A percentile compares a stretch with the other conserved stretches of the same genome.
phyloP scores from a whole-genome alignment of 306 rosid genomes.

The Cicer judaicum region DNA sequence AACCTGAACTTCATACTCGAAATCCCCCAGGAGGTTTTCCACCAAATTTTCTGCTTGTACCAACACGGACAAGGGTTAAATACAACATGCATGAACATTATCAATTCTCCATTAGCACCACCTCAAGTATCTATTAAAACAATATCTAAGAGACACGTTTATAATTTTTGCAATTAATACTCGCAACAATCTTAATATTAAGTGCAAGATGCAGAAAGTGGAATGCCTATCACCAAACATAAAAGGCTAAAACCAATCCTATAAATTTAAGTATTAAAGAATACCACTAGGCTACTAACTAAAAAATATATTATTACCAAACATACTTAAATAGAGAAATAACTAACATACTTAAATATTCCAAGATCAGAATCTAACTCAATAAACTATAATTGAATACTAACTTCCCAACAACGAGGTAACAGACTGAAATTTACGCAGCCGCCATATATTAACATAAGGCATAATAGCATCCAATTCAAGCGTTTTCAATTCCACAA shows the following conservation, averaged over 20 bases:
- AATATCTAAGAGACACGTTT: conserved; percentile 11
- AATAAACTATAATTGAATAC: neutral
- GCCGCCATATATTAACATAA: neutral
- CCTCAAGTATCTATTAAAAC: conserved; percentile 23
- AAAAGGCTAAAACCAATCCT: conserved; percentile 34
- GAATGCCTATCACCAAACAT: conserved; percentile 35
- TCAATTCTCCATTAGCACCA: conserved; percentile 37
- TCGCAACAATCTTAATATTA: conserved; percentile 30
- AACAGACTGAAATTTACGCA: neutral
- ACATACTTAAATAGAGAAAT: neutral
- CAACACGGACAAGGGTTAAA: conserved; percentile 35
- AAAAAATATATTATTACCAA: neutral
- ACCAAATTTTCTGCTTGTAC: conserved; percentile 64
- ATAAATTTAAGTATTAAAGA: conserved; percentile 29
- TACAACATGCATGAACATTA: conserved; percentile 22
- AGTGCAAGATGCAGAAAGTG: conserved; percentile 13
- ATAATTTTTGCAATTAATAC: conserved; percentile 11
- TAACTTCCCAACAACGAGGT: conserved; percentile 8
- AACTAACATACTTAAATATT: neutral
- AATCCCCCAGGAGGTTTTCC: conserved; percentile 71
- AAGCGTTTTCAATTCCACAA: neutral
- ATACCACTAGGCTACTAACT: conserved; percentile 28
- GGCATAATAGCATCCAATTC: neutral
- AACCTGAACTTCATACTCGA: conserved; percentile 67
- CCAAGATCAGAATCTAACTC: conserved; percentile 27